Conservation (phyloP, 2,329 filamentous ascomycete species). For the Dryadomyces quercivorus region DNA sequence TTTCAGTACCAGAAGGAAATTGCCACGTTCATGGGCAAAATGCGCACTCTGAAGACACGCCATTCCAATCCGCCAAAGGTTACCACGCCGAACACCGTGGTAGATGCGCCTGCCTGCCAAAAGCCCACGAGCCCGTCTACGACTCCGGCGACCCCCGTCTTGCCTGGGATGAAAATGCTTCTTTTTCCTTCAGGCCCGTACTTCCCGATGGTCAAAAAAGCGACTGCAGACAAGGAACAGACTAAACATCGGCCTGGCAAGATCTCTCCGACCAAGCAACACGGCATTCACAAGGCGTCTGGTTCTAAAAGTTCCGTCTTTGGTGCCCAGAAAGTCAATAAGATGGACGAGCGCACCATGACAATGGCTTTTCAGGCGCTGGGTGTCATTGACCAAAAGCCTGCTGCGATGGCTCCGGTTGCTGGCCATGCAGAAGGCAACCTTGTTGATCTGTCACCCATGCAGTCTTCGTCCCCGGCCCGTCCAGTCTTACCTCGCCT, state of each 20-base stretch:
- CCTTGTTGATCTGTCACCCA: slow-evolving; percentile 8
- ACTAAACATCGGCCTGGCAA: background rate
- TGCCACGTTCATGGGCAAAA: slow-evolving; percentile 6
- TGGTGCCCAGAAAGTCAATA: no score
- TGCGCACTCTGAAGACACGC: slow-evolving; percentile 1
- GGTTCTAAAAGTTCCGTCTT: no score
- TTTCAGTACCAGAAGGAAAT: slow-evolving; percentile 7
- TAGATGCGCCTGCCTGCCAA: background rate
- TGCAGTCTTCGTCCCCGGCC: background rate
- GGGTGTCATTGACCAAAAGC: no score
- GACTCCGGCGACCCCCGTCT: no score
- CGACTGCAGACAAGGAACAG: background rate
- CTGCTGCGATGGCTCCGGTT: background rate
- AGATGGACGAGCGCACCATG: no score
- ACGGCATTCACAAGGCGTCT: no score
- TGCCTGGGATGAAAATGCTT: no score
- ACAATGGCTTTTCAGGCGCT: no score
- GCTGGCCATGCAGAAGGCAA: background rate
- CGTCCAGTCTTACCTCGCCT: background rate
- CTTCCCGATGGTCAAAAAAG: no score
- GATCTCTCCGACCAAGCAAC: background rate
- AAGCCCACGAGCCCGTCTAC: no score
- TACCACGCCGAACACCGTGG: background rate
- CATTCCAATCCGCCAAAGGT: background rate
- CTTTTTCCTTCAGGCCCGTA: no score